Base-by-base conservation (phyloP, 2,329 filamentous ascomycete species). In the Epicoccum nigrum region DNA sequence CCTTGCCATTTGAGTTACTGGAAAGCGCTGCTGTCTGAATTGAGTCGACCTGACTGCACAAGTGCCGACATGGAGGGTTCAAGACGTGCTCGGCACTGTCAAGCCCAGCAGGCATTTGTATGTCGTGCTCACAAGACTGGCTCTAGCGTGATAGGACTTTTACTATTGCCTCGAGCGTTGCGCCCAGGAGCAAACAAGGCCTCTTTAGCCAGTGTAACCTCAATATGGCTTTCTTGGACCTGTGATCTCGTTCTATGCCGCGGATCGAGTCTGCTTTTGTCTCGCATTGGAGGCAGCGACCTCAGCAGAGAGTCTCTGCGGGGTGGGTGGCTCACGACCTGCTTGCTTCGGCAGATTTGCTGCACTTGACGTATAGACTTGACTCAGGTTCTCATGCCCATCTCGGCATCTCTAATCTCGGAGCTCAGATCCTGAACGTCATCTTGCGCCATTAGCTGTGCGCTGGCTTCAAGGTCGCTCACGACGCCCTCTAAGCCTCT, bases 401-500 rank as follows among this genome's bases (percentile, higher is more conserved):
- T 70, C 40, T 74, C 72, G 28, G 72, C 50, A 12, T 68, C 66
- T 37, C 59, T 66, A 17, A 71, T 69, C 53, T 74, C 71, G 15
- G 55, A 63, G 45, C 70, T 67, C 35, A 74, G 43, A 1, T 55
- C 62, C 47, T 74, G 70, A 21, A 74, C 70, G 8, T 72, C 69
- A 25, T 73, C 70, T 45, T 71, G 63, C 5, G 63, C 68, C 57
- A 80, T 69, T 31, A 73, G 71, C 32, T 73, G 70, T 21, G 76
- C 76, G 48, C 74, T 75, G 7, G 74, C 77, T 60, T 86, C 82
- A 34, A 87, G 65, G 67, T 86, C 84, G 23, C 70, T 71, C 37
- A 86, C 78, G 11, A 84, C 78, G 37, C 70, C 73, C 64, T 86
- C 84, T 25, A 87, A 66, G 15, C 79, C 76, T 15, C 74, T 71